A percentile compares a stretch with the other conserved stretches of the same genome.
phyloP scores from a whole-genome alignment of 345 rosid species.

The Gossypium anomalum region DNA sequence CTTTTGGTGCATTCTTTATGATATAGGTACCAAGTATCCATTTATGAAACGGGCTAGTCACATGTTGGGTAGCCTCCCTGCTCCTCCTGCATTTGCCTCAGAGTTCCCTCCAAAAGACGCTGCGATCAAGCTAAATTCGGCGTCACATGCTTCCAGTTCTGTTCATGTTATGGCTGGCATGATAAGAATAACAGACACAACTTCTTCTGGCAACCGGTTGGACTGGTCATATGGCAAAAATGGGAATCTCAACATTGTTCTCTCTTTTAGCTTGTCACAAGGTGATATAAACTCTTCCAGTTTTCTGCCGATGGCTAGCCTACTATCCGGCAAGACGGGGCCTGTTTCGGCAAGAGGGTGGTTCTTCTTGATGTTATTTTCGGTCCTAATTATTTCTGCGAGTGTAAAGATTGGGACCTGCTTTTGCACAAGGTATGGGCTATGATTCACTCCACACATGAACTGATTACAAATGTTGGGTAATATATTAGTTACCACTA shows the following conservation, averaged over 20 bases:
- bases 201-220: conserved; percentile 30
- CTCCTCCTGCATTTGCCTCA: conserved; percentile 67
- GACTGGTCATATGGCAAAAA: conserved; percentile 65
- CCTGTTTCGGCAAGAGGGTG: conserved; percentile 38
- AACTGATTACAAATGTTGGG: conserved; percentile 1
- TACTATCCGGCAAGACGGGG: conserved; percentile 34
- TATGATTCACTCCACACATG: conserved; percentile 3
- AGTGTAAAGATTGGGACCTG: conserved; percentile 55
- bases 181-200: conserved; percentile 57
- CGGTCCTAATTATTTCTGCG: conserved; percentile 57
- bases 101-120: conserved; percentile 69
- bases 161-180: conserved; percentile 72
- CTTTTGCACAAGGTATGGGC: conserved; percentile 46
- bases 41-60: conserved; percentile 69
- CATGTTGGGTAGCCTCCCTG: conserved; percentile 64
- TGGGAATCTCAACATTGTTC: conserved; percentile 43
- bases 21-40: conserved; percentile 57
- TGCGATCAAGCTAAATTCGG: conserved; percentile 42
- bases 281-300: conserved; percentile 17
- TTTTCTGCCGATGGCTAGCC: conserved; percentile 23
- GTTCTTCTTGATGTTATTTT: conserved; percentile 50
- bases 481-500: conserved; percentile 6
- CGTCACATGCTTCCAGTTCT: conserved; percentile 64
- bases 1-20: conserved; percentile 9
- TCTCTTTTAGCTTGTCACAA: conserved; percentile 48